Evolutionary conservation across 805 yeast species (phyloP).

Genomic region (Nakazawaea ambrosiae): DNA sequence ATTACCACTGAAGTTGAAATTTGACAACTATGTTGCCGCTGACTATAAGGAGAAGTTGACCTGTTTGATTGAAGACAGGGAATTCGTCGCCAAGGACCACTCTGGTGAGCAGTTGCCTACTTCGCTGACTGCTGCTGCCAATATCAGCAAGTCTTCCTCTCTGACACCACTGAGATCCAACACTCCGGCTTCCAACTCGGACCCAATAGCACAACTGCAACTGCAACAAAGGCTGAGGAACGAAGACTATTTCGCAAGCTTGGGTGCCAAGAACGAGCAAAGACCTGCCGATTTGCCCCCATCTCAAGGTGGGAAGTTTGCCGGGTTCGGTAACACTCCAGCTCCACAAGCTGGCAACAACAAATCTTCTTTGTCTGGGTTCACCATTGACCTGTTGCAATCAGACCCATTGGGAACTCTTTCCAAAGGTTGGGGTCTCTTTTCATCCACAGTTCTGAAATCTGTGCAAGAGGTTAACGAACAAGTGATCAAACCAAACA

Average conservation of each 20-base stretch:
- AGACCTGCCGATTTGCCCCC: constrained; percentile 83
- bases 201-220: background rate
- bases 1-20: constrained; percentile 66
- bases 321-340: constrained; percentile 86
- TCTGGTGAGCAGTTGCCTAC: constrained; percentile 35
- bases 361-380: constrained; percentile 40
- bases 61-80: constrained; percentile 65
- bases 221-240: constrained; percentile 45
- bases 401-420: constrained; percentile 88
- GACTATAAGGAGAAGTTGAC: constrained; percentile 83
- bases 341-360: constrained; percentile 27
- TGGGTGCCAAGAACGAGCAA: constrained; percentile 65
- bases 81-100: constrained; percentile 63
- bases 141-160: background rate
- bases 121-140: constrained; percentile 8
- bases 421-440: constrained; percentile 89
- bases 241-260: constrained; percentile 74
- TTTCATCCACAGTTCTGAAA: constrained; percentile 78
- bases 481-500: constrained; percentile 84
- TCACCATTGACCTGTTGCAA: constrained; percentile 65
- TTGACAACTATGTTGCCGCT: constrained; percentile 86
- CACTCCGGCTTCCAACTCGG: background rate
- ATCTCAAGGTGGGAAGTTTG: constrained; percentile 87
- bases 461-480: constrained; percentile 84
- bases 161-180: constrained; percentile 1